phyloP scores from a whole-genome alignment of 805 yeast species.

The Zygoascus flipseniorum region DNA sequence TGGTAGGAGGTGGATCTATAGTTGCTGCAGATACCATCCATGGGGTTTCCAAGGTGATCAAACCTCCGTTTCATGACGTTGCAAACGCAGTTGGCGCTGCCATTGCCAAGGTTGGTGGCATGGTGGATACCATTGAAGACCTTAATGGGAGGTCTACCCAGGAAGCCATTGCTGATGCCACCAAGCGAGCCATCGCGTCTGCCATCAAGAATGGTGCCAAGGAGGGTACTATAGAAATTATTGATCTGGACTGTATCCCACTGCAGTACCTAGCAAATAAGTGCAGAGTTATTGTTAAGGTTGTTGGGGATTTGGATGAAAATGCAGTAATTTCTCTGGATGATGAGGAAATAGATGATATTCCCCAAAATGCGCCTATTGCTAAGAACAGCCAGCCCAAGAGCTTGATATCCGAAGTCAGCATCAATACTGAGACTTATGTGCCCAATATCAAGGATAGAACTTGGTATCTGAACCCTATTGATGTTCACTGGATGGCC shows the following conservation, averaged over 20 bases:
- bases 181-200: constrained; percentile 14
- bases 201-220: constrained; percentile 26
- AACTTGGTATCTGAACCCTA: constrained; percentile 34
- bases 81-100: constrained; percentile 48
- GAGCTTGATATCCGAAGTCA: not conserved
- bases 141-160: constrained; percentile 12
- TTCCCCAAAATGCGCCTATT: constrained; percentile 4
- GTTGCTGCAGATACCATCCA: constrained; percentile 32
- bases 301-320: constrained; percentile 39
- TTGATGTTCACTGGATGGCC: constrained; percentile 34
- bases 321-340: not conserved
- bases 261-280: constrained; percentile 20
- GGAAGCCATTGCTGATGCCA: constrained; percentile 15
- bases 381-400: not conserved
- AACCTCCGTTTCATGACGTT: constrained; percentile 36
- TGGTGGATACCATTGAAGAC: constrained; percentile 16
- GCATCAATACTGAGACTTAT: constrained; percentile 1
- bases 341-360: not conserved
- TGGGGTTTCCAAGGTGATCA: constrained; percentile 36
- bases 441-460: constrained; percentile 23
- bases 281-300: constrained; percentile 16
- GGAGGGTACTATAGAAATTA: constrained; percentile 19
- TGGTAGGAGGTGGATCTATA: constrained; percentile 46
- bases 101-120: constrained; percentile 35
- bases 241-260: constrained; percentile 16